Percentiles rank a stretch among this genome's conserved stretches.
Conservation (phyloP, 2,329 filamentous ascomycete species). For the Alternaria gansuensis region DNA sequence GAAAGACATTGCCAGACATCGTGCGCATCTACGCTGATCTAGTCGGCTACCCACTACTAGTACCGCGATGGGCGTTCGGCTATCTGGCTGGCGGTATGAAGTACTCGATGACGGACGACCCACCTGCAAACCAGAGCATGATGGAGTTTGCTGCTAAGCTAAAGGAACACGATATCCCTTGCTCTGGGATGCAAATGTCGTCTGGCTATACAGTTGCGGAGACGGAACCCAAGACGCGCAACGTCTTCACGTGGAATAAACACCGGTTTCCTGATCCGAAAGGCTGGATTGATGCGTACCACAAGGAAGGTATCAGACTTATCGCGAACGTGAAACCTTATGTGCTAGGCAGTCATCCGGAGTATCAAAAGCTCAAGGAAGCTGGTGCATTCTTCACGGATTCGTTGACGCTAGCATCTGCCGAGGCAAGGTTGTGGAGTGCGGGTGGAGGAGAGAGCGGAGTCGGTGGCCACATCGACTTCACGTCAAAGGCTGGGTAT, state of each 20-base stretch:
- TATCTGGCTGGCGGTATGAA: constrained; percentile 75
- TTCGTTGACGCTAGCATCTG: constrained; percentile 57
- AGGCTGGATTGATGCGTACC: constrained; percentile 69
- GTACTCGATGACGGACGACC: constrained; percentile 66
- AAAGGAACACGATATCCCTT: constrained; percentile 72
- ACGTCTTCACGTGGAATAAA: constrained; percentile 76
- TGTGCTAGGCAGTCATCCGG: constrained; percentile 71
- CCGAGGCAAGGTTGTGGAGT: constrained; percentile 73
- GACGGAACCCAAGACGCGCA: constrained; percentile 72
- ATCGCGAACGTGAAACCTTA: constrained; percentile 80
- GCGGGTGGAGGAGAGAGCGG: constrained; percentile 75
- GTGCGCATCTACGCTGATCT: constrained; percentile 72
- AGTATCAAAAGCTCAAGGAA: constrained; percentile 68
- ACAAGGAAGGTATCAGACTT: constrained; percentile 70
- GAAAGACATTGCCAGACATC: constrained; percentile 71
- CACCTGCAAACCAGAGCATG: constrained; percentile 64
- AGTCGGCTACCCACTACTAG: constrained; percentile 72
- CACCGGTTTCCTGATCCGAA: constrained; percentile 75
- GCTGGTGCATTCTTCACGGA: constrained; percentile 71
- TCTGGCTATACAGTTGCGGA: constrained; percentile 76
- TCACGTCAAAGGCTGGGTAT: constrained; percentile 72
- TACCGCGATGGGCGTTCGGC: constrained; percentile 76
- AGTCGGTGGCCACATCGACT: constrained; percentile 76
- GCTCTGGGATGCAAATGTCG: constrained; percentile 76
- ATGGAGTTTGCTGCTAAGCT: constrained; percentile 69